A percentile compares a stretch with the other conserved stretches of the same genome.
Evolutionary conservation across 129 eudicot species (phyloP).

Genomic region (Flaveria ramosissima): DNA sequence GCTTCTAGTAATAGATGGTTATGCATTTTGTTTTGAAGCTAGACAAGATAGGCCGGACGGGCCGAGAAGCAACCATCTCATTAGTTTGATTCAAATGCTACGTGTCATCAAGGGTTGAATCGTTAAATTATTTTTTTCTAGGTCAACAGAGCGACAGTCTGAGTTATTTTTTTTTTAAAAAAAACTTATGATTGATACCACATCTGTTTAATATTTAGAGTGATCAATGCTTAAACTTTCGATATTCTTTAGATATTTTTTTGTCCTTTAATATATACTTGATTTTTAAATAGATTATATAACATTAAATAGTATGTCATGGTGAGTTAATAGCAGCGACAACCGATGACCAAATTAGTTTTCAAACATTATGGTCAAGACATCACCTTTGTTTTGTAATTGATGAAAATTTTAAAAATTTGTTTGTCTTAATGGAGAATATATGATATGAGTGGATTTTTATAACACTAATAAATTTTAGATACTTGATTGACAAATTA

Average conservation of each 20-base stretch:
- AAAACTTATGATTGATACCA: neutral
- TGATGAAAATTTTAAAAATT: too few species aligned
- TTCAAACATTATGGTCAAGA: neutral
- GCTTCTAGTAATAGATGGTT: too few species aligned
- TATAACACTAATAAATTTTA: too few species aligned
- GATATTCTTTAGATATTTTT: neutral
- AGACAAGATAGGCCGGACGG: neutral
- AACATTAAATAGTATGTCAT: neutral
- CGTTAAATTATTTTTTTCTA: neutral
- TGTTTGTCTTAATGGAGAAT: too few species aligned
- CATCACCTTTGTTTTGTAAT: too few species aligned
- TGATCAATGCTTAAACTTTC: neutral
- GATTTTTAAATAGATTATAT: neutral
- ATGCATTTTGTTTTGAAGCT: neutral
- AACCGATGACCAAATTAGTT: too few species aligned
- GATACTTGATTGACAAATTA: too few species aligned
- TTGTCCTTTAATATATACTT: neutral
- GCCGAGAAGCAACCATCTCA: neutral
- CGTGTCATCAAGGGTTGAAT: neutral
- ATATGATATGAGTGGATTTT: too few species aligned
- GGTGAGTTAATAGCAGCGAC: too few species aligned
- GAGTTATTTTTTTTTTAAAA: too few species aligned
- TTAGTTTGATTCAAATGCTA: neutral
- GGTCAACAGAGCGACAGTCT: neutral
- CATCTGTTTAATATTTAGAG: neutral